Conservation (phyloP, 1,284 basidiomycete species). For the Malassezia sp. region DNA sequence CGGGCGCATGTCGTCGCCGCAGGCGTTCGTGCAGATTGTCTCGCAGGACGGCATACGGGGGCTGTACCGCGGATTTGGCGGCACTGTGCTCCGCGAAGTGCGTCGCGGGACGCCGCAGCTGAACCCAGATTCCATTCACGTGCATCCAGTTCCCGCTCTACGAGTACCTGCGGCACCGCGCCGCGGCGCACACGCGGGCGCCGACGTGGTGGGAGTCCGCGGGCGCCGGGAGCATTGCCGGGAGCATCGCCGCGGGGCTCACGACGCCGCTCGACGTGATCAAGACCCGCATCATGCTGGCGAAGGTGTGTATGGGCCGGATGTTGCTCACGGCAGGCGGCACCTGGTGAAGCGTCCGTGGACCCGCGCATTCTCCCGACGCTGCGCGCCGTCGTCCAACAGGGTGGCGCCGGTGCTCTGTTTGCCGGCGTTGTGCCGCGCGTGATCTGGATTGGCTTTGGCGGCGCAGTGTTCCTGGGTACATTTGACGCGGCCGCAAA, state of each 20-base stretch:
- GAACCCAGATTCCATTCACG: slow-evolving; percentile 78
- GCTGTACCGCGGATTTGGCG: slow-evolving; percentile 68
- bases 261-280: slow-evolving; percentile 94
- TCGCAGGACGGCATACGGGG: slow-evolving; percentile 57
- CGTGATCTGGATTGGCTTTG: slow-evolving; percentile 88
- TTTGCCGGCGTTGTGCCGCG: slow-evolving; percentile 81
- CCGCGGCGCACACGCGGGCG: slow-evolving; percentile 15
- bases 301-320: slow-evolving; percentile 44
- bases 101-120: slow-evolving; percentile 28
- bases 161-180: slow-evolving; percentile 63
- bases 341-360: slow-evolving; percentile 15
- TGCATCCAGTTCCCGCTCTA: slow-evolving; percentile 95
- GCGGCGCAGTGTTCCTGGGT: slow-evolving; percentile 91
- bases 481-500: slow-evolving; percentile 59
- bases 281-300: slow-evolving; percentile 95
- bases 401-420: slow-evolving; percentile 65
- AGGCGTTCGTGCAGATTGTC: slow-evolving; percentile 51
- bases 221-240: slow-evolving; percentile 78
- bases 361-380: slow-evolving; percentile 41
- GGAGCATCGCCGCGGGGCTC: slow-evolving; percentile 72
- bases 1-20: slow-evolving; percentile 52
- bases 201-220: slow-evolving; percentile 65
- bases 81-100: slow-evolving; percentile 66
- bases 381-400: slow-evolving; percentile 55
- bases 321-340: neutral